These are phyloP conservation scores for Saccharomyces jurei DNA, from an alignment of 805 yeast species.

Conservation along the genomic window DNA sequence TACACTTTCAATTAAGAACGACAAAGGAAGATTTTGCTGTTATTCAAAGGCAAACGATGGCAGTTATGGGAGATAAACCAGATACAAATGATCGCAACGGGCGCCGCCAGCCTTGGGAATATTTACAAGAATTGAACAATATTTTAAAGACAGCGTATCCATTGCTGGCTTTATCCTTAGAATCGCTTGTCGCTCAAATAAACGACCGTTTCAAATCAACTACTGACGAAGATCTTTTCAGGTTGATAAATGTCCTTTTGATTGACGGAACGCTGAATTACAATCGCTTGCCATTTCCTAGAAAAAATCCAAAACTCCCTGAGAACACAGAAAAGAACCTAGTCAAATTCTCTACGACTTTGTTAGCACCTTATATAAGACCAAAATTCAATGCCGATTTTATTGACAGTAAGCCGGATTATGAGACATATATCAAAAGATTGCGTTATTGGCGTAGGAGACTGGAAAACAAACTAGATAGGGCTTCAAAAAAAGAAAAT, in stretches of 20 bases:
- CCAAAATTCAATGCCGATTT: constrained; percentile 89
- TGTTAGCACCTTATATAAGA: constrained; percentile 78
- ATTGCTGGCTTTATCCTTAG: constrained; percentile 80
- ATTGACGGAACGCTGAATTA: constrained; percentile 90
- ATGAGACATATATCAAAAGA: constrained; percentile 77
- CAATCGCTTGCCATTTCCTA: constrained; percentile 77
- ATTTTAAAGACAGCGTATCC: constrained; percentile 96
- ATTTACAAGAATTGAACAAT: constrained; percentile 87
- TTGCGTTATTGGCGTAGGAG: constrained; percentile 89
- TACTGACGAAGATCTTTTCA: constrained; percentile 92
- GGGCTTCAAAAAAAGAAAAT: constrained; percentile 70
- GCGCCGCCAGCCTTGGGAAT: constrained; percentile 82
- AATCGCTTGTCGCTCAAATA: constrained; percentile 91
- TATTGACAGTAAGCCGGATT: constrained; percentile 75
- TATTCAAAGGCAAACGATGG: constrained; percentile 66
- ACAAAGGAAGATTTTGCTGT: constrained; percentile 90
- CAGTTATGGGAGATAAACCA: constrained; percentile 33
- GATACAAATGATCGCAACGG: constrained; percentile 15
- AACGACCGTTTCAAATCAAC: constrained; percentile 87
- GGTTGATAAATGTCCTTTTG: constrained; percentile 83
- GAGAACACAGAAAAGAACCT: constrained; percentile 86
- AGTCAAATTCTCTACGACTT: constrained; percentile 84
- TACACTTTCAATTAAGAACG: constrained; percentile 91
- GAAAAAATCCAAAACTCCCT: constrained; percentile 82
- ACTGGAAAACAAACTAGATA: constrained; percentile 82